Evolutionary conservation across 371 early-diverging fungal species (phyloP).

Genomic region (Haplosporangium sp.): DNA sequence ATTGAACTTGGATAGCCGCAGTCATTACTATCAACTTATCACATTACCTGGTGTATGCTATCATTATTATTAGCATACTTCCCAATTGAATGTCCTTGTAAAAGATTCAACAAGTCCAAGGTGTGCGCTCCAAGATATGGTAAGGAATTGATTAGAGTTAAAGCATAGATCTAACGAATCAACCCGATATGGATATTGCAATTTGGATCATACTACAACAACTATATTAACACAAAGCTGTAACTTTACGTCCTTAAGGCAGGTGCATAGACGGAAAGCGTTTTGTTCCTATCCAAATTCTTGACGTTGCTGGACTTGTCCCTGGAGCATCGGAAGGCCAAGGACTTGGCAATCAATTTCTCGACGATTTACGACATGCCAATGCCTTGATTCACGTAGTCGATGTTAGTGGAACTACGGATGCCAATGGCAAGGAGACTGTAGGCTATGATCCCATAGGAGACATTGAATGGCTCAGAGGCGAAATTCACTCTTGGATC

Average conservation of each 20-base stretch:
- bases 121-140: conserved; percentile 81
- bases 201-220: neutral
- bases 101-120: conserved; percentile 60
- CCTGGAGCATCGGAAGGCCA: conserved; percentile 84
- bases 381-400: conserved; percentile 86
- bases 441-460: conserved; percentile 84
- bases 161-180: neutral
- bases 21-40: neutral
- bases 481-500: conserved; percentile 82
- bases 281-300: conserved; percentile 77
- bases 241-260: conserved; percentile 41
- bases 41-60: neutral
- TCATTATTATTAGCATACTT: conserved; percentile 66
- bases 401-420: conserved; percentile 85
- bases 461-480: conserved; percentile 83
- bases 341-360: conserved; percentile 83
- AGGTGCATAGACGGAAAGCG: conserved; percentile 75
- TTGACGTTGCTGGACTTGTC: conserved; percentile 87
- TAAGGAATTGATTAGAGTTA: conserved; percentile 13
- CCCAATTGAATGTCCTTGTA: conserved; percentile 78
- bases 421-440: conserved; percentile 80
- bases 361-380: conserved; percentile 84
- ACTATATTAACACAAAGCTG: too few relatives aligned
- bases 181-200: neutral
- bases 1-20: neutral